A percentile compares a stretch with the other conserved stretches of the same genome.
These are phyloP conservation scores for Trichoderma harzianum DNA, from an alignment of 2,329 filamentous ascomycete species.

Conservation along the genomic window DNA sequence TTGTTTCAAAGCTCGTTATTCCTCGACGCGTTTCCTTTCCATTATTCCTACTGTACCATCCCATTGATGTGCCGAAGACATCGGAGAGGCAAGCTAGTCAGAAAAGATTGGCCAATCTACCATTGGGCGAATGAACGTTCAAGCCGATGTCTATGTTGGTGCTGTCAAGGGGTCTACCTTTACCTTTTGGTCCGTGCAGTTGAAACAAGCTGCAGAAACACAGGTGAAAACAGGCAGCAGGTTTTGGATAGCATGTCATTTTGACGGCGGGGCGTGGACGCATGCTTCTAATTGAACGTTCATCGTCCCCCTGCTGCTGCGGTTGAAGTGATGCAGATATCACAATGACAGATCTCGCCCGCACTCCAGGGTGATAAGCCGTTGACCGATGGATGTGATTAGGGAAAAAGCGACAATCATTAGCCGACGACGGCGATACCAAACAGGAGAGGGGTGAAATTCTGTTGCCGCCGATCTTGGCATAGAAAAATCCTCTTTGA, in stretches of 20 bases:
- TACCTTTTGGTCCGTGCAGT: not conserved
- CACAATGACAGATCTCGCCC: not conserved
- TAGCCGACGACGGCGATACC: conserved; percentile 7
- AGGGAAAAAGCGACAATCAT: not conserved
- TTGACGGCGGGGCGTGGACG: not conserved
- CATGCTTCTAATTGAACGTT: not conserved
- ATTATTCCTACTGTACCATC: not conserved
- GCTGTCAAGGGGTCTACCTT: not conserved
- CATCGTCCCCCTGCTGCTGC: not conserved
- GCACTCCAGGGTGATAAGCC: not conserved
- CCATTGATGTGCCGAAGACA: not conserved
- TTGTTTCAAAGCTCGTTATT: not conserved
- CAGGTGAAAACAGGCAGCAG: not conserved
- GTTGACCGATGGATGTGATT: conserved; percentile 1
- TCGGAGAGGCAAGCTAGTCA: not conserved
- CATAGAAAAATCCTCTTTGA: not conserved
- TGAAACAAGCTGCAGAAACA: not conserved
- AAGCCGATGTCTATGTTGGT: not conserved
- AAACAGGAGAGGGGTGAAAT: not conserved
- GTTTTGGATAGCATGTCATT: not conserved
- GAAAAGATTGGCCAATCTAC: not conserved
- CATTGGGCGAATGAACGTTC: not conserved
- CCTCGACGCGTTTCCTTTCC: not conserved
- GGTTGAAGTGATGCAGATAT: not conserved
- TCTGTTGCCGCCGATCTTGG: not conserved